A percentile compares a stretch with the other conserved stretches of the same genome.
Evolutionary conservation across 2,329 filamentous ascomycete species (phyloP).

Genomic region (Pyricularia sp.): DNA sequence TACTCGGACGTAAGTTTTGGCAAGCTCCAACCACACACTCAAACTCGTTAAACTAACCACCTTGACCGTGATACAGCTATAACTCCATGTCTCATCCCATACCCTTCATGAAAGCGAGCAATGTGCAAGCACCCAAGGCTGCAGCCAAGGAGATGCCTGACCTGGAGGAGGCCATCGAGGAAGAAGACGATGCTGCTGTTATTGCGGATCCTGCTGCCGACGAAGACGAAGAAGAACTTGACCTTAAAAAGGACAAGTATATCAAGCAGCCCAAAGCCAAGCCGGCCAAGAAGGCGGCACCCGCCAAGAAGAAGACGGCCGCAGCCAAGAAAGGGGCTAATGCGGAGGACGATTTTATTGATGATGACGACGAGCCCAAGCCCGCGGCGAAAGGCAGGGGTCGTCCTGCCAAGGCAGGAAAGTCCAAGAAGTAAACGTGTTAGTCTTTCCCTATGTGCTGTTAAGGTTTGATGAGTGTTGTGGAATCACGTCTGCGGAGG

Average conservation of each 20-base stretch:
- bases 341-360: conserved; percentile 28
- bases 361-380: conserved; percentile 37
- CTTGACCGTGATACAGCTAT: conserved; percentile 46
- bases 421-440: conserved; percentile 31
- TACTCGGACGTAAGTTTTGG: conserved; percentile 64
- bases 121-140: conserved; percentile 63
- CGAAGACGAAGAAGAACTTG: conserved; percentile 68
- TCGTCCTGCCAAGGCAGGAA: conserved; percentile 26
- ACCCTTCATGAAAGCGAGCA: conserved; percentile 92
- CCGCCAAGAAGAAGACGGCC: conserved; percentile 10
- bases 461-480: background rate
- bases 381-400: conserved; percentile 32
- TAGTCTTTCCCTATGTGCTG: background rate
- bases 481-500: background rate
- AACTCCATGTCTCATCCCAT: conserved; percentile 80
- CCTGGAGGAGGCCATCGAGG: conserved; percentile 91
- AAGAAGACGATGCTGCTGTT: conserved; percentile 75
- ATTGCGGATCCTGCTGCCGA: conserved; percentile 46
- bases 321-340: conserved; percentile 22
- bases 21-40: background rate
- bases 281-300: conserved; percentile 37
- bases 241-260: conserved; percentile 91
- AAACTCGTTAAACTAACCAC: background rate
- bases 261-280: conserved; percentile 83
- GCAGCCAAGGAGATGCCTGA: conserved; percentile 72